Evolutionary conservation across 2,329 filamentous ascomycete genomes (phyloP), one percentile per base, ranked within the genome.

Genomic region (Claviceps monticola): DNA sequence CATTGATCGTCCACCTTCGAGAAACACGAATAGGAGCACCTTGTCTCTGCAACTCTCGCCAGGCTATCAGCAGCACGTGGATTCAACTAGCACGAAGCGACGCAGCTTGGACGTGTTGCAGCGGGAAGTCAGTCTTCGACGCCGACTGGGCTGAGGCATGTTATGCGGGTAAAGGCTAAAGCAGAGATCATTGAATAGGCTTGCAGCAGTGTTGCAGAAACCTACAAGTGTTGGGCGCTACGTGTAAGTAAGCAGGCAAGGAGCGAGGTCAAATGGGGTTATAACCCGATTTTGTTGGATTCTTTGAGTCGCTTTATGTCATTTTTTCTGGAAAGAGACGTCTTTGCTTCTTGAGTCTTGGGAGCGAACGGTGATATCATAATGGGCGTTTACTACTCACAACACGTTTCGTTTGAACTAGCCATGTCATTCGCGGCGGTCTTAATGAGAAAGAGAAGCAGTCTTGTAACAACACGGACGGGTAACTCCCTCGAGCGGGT

Each of bases 81-180:
- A 75, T 46, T 60, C 66, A n/a, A 60, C 60, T 4, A 67, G 71
- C 5, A 65, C 68, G 2, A 82, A 82, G 62, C 68, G 78, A 54
- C 69, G 74, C 34, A 82, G 78, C 51, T 66, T 66, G 3, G 74
- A 77, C 16, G 62, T 66, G 48, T 62, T 67, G 42, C 63, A 65
- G 9, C 67, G 71, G 46, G 75, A 80, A 51, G 62, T 69, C 48
- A 74, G 62, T 55, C 68, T 74, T 19, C 64, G 75, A 53, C 60
- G 68, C 50, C 64, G 66, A 41, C 56, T 66, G 53, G 60, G 55
- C 55, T 54, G 26, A 51, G 16, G 9, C 3, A 8, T 6, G 39
- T 34, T 11, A 4, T 34, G 29, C 9, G 9, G 29, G 29, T 11
- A 34, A 34, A 11, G 9, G 29, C 9, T 11, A 34, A 34, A 11